Evolutionary conservation across 2,329 filamentous ascomycete species (phyloP).

Genomic region (Alternaria triticina): DNA sequence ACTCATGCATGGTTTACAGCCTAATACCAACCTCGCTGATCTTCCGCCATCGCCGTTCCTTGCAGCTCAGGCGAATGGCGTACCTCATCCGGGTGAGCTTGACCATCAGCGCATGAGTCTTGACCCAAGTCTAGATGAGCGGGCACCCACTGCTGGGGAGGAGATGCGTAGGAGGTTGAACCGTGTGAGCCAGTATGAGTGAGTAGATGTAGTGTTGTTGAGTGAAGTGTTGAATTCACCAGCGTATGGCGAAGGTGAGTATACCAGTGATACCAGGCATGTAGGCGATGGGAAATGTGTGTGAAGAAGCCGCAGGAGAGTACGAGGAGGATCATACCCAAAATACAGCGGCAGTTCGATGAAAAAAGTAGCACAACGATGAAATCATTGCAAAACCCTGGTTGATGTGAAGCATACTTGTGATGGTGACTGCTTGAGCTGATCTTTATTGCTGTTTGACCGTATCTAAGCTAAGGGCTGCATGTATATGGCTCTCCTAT

Average conservation of each 20-base stretch:
- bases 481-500: background rate
- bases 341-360: background rate
- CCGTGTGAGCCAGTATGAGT: constrained; percentile 7
- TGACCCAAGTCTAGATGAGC: constrained; percentile 9
- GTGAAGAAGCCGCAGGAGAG: background rate
- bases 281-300: background rate
- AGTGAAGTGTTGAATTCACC: background rate
- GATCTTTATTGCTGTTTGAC: background rate
- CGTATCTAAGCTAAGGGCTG: background rate
- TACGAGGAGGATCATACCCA: background rate
- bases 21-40: constrained; percentile 28
- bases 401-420: background rate
- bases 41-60: constrained; percentile 47
- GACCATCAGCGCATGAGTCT: constrained; percentile 10
- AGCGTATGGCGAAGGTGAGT: background rate
- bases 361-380: background rate
- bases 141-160: constrained; percentile 28
- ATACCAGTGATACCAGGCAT: background rate
- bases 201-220: background rate
- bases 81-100: constrained; percentile 15
- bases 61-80: constrained; percentile 22
- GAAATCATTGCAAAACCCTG: background rate
- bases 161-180: constrained; percentile 34
- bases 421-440: background rate
- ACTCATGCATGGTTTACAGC: constrained; percentile 58